phyloP scores from a whole-genome alignment of 225 moss, liverwort and hornwort species.

The Marchantia paleacea region DNA sequence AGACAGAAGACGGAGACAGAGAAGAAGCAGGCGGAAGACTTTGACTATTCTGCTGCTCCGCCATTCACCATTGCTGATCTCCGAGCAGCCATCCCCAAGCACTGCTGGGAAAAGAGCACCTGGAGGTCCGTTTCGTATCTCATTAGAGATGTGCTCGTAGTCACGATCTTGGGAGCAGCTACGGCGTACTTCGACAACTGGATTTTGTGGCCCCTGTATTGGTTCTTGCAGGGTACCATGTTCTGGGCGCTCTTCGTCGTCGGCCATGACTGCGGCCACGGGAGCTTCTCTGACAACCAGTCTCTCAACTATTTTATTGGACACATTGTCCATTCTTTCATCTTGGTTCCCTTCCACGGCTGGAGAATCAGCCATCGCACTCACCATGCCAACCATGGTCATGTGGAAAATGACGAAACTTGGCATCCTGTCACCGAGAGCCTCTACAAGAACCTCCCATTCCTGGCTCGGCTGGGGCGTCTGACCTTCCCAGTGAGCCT shows the following conservation, averaged over 20 bases:
- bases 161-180: conserved; percentile 29
- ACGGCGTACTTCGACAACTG: conserved; percentile 39
- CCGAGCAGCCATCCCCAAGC: conserved; percentile 72
- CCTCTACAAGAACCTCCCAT: conserved; percentile 34
- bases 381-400: conserved; percentile 70
- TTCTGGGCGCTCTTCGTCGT: conserved; percentile 75
- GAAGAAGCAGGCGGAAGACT: conserved; percentile 26
- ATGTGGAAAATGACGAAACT: conserved; percentile 70
- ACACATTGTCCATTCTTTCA: conserved; percentile 50
- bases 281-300: conserved; percentile 55
- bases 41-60: conserved; percentile 50
- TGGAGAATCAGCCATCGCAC: conserved; percentile 74
- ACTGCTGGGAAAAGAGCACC: conserved; percentile 58
- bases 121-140: conserved; percentile 51
- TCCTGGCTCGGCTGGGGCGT: conserved; percentile 29
- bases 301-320: conserved; percentile 50
- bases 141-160: conserved; percentile 38
- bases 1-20: neutral
- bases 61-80: conserved; percentile 67
- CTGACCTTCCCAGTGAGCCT: conserved; percentile 44
- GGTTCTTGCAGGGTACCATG: conserved; percentile 70
- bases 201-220: conserved; percentile 61
- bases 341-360: conserved; percentile 63
- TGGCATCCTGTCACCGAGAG: conserved; percentile 66
- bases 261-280: conserved; percentile 76